A percentile compares a stretch with the other conserved stretches of the same genome.
Evolutionary conservation across 805 yeast genomes (phyloP).

Genomic region (Wickerhamomyces strasburgensis): DNA sequence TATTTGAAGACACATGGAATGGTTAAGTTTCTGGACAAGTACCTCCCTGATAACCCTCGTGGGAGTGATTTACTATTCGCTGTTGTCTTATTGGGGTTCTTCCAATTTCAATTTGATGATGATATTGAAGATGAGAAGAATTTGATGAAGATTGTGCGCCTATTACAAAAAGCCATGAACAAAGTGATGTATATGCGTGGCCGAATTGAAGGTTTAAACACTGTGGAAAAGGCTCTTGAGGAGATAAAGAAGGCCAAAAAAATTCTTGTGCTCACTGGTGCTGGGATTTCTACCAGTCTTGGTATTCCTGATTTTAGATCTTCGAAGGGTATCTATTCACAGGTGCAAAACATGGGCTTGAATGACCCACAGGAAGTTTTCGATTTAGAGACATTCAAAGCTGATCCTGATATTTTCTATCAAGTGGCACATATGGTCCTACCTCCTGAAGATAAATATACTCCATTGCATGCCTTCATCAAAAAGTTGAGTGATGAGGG

Average conservation of each 20-base stretch:
- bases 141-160: conserved; percentile 42
- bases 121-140: conserved; percentile 39
- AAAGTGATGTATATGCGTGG: conserved; percentile 54
- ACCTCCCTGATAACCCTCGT: conserved; percentile 56
- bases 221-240: conserved; percentile 53
- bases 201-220: conserved; percentile 47
- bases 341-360: conserved; percentile 60
- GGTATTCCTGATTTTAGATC: conserved; percentile 95
- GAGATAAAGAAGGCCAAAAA: conserved; percentile 52
- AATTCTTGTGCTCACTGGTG: conserved; percentile 80
- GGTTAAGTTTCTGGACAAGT: conserved; percentile 52
- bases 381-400: conserved; percentile 62
- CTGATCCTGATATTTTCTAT: conserved; percentile 77
- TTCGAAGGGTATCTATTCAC: conserved; percentile 76
- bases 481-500: conserved; percentile 67
- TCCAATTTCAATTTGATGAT: conserved; percentile 23
- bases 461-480: conserved; percentile 82
- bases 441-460: conserved; percentile 62
- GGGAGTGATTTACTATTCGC: conserved; percentile 52
- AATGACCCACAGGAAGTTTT: conserved; percentile 91
- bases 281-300: conserved; percentile 84
- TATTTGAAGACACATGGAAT: conserved; percentile 59
- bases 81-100: conserved; percentile 61
- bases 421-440: conserved; percentile 81
- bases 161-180: conserved; percentile 59